Evolutionary conservation across 352 stramenopile species (phyloP).

Genomic region (Globisporangium splendens): DNA sequence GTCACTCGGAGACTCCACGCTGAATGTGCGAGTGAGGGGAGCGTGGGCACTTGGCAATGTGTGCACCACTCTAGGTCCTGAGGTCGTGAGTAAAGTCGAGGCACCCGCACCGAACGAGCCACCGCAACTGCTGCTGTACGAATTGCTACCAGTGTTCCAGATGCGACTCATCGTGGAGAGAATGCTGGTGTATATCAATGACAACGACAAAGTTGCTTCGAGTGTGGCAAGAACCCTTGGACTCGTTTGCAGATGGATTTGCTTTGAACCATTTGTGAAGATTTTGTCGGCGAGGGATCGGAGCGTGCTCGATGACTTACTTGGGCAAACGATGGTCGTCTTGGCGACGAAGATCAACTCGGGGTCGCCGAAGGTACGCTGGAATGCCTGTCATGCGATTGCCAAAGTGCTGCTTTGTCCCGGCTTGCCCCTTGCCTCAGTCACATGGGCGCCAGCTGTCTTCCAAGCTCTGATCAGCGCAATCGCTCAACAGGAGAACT

Average conservation of each 20-base stretch:
- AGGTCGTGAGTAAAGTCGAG: constrained; percentile 21
- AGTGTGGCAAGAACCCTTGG: constrained; percentile 79
- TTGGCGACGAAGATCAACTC: constrained; percentile 73
- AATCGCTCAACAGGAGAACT: constrained; percentile 85
- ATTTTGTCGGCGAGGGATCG: constrained; percentile 29
- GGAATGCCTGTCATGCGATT: constrained; percentile 87
- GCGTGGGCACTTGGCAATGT: constrained; percentile 85
- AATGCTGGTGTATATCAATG: constrained; percentile 80
- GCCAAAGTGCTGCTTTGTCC: constrained; percentile 82
- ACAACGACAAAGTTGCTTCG: constrained; percentile 88
- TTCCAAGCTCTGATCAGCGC: constrained; percentile 76
- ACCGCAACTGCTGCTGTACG: constrained; percentile 41
- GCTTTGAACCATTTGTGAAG: constrained; percentile 54
- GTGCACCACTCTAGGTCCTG: constrained; percentile 74
- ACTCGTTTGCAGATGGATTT: constrained; percentile 78
- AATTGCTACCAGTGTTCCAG: constrained; percentile 59
- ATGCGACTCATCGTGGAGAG: constrained; percentile 73
- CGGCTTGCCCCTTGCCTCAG: constrained; percentile 65
- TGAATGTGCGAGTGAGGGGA: constrained; percentile 84
- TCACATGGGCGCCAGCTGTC: constrained; percentile 70
- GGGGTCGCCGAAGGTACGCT: constrained; percentile 81
- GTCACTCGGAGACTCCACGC: constrained; percentile 59
- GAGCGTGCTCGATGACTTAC: constrained; percentile 40
- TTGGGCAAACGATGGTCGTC: constrained; percentile 67
- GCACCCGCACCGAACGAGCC: constrained; percentile 7